Evolutionary conservation across 2,329 filamentous ascomycete genomes (phyloP), one percentile per base, ranked within the genome.

Genomic region (Xylariaceae sp.): DNA sequence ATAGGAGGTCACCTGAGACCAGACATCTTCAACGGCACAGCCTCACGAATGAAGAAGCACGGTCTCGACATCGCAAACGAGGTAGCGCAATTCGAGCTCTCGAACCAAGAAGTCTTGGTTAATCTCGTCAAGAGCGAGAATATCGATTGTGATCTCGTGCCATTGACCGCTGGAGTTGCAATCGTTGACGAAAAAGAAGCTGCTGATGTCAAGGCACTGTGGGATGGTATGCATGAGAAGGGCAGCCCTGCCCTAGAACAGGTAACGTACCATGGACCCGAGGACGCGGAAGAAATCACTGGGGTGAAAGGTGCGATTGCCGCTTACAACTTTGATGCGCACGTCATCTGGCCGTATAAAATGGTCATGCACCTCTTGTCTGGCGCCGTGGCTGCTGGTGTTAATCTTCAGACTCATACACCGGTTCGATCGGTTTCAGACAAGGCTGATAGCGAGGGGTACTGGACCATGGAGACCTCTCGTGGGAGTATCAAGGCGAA

Each of bases 401-500:
- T 51, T 15, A 64, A 64, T 41, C 52, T 64, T n/a, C 60, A 65
- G 49, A 64, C 62, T 14, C 56, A 57, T 35, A 63, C 62, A 11
- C 47, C 56, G 1, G 63, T 61, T 9, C 43, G 44, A 7, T 46
- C 49, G 5, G 48, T 68, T 2, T 60, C 57, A 4, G 44, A 55
- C 0, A 51, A 52, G 19, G 14, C 53, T 0, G 57, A 63, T 30
- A 44, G 46, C 7, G 56, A 60, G 10, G 60, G 62, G 10, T 54
- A 56, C n/a, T 81, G 76, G 68, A 71, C 62, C 1, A 65, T 83
- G 1, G 61, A 71, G 10, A 86, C 83, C 3, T 61, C 71, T 0
- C 74, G 83, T 17, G 85, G 84, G 11, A 62, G 53, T 0, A 75
- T 85, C 45, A 63, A 58, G 10, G 72, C 85, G 1, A 71, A 69